Percentiles rank a stretch among this genome's conserved stretches.
Conservation (phyloP, 1,284 basidiomycete genomes). For the Ganoderma sinense region DNA sequence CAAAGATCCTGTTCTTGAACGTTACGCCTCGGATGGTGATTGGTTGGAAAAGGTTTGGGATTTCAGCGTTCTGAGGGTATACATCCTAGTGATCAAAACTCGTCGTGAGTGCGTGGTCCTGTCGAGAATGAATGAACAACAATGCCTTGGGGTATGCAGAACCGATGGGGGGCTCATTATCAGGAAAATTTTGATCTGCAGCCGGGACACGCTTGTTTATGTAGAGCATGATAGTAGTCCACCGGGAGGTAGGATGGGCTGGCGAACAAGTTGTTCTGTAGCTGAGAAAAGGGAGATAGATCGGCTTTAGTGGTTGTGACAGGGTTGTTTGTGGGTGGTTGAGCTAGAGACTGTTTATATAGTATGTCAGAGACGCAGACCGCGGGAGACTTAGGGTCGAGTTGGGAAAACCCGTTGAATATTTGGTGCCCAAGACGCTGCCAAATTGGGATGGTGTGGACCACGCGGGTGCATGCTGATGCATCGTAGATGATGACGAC, state of each 20-base stretch:
- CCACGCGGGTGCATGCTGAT: not conserved
- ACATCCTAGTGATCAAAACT: conserved; percentile 41
- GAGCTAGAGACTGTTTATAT: not conserved
- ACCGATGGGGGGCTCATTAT: conserved; percentile 71
- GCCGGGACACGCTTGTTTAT: conserved; percentile 57
- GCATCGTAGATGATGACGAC: conserved; percentile 13
- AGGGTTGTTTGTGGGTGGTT: not conserved
- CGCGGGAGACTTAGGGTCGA: not conserved
- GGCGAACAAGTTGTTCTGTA: not conserved
- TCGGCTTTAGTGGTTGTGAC: not conserved
- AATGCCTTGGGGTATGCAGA: conserved; percentile 48
- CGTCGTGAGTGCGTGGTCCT: not conserved
- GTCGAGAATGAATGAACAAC: conserved; percentile 14
- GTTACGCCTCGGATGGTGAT: conserved; percentile 66
- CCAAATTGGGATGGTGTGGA: not conserved
- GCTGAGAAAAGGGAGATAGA: not conserved
- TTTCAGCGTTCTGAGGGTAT: conserved; percentile 51
- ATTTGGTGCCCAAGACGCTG: not conserved
- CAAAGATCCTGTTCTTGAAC: conserved; percentile 81
- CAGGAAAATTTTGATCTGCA: conserved; percentile 62
- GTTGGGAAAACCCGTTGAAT: too few relatives aligned
- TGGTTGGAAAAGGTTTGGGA: conserved; percentile 74
- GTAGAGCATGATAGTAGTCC: conserved; percentile 33
- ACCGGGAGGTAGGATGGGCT: not conserved
- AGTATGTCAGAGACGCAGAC: not conserved